Percentiles rank a stretch among this genome's conserved stretches.
Conservation (phyloP, 257 asterid genomes). For the Craterostigma plantagineum region DNA sequence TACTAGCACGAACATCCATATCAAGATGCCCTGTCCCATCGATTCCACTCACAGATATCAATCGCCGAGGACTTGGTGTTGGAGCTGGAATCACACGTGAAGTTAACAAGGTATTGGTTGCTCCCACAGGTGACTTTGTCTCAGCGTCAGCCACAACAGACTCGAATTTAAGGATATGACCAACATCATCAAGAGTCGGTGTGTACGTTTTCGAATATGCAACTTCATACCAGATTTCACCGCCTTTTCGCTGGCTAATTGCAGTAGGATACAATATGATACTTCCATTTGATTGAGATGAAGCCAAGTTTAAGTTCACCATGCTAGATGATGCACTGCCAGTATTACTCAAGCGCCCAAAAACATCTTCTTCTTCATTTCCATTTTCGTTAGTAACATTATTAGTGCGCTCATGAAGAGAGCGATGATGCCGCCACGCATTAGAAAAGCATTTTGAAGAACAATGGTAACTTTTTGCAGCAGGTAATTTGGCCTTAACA, state of each 20-base stretch:
- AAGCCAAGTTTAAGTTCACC: constrained; percentile 34
- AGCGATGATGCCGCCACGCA: constrained; percentile 96
- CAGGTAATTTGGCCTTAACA: constrained; percentile 72
- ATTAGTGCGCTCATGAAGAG: constrained; percentile 85
- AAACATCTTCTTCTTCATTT: constrained; percentile 74
- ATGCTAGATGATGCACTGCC: constrained; percentile 20
- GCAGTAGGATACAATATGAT: constrained; percentile 56
- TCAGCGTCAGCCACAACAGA: constrained; percentile 66
- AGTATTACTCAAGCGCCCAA: constrained; percentile 58
- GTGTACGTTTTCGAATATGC: constrained; percentile 76
- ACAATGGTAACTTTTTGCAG: constrained; percentile 83
- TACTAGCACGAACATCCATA: constrained; percentile 32
- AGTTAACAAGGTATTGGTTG: constrained; percentile 44
- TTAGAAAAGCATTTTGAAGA: constrained; percentile 74
- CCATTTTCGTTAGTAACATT: constrained; percentile 58
- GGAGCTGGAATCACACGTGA: constrained; percentile 98
- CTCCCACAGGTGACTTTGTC: constrained; percentile 47
- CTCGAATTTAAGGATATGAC: constrained; percentile 81
- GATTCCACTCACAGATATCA: constrained; percentile 49
- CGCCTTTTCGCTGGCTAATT: constrained; percentile 62
- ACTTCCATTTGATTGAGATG: constrained; percentile 45
- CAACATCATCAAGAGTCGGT: constrained; percentile 83
- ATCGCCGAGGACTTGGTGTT: constrained; percentile 70
- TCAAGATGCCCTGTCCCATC: constrained; percentile 53
- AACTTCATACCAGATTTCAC: constrained; percentile 93